These are phyloP conservation scores for Rhododendron molle DNA, from an alignment of 148 eudicot genomes.

Conservation along the genomic window DNA sequence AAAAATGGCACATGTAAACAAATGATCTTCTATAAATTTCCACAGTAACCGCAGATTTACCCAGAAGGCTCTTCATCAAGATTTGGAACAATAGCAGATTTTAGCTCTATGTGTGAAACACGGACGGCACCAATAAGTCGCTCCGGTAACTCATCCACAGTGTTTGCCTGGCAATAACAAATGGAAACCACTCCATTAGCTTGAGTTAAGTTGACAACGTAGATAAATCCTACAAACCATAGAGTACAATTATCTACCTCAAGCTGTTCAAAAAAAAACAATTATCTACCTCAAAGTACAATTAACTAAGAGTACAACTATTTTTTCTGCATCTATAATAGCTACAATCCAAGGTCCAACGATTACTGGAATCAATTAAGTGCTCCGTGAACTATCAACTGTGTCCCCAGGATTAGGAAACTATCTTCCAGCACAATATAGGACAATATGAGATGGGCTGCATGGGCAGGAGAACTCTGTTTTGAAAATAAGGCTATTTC, in stretches of 20 bases:
- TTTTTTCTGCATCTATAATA: neutral
- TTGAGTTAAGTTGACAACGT: neutral
- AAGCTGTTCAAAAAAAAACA: neutral
- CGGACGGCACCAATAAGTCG: conserved; percentile 86
- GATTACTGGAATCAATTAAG: neutral
- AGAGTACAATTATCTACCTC: neutral
- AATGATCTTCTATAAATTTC: neutral
- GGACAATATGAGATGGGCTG: neutral
- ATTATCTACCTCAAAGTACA: neutral
- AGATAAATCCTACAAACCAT: neutral
- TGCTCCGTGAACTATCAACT: neutral
- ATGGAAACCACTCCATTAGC: conserved; percentile 11
- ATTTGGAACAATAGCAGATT: conserved; percentile 79
- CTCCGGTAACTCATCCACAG: conserved; percentile 84
- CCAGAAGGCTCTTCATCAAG: conserved; percentile 51
- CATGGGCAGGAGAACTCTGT: neutral
- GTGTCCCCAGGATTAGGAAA: neutral
- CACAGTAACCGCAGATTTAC: neutral
- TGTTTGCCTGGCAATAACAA: conserved; percentile 54
- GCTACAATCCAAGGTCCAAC: neutral
- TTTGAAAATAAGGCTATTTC: neutral
- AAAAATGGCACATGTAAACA: neutral
- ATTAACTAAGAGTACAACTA: neutral
- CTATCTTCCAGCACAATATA: neutral
- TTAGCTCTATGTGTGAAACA: conserved; percentile 76